Evolutionary conservation across 2,329 filamentous ascomycete genomes (phyloP), one percentile per base, ranked within the genome.

Genomic region (Rhytidhysteron rufulum): DNA sequence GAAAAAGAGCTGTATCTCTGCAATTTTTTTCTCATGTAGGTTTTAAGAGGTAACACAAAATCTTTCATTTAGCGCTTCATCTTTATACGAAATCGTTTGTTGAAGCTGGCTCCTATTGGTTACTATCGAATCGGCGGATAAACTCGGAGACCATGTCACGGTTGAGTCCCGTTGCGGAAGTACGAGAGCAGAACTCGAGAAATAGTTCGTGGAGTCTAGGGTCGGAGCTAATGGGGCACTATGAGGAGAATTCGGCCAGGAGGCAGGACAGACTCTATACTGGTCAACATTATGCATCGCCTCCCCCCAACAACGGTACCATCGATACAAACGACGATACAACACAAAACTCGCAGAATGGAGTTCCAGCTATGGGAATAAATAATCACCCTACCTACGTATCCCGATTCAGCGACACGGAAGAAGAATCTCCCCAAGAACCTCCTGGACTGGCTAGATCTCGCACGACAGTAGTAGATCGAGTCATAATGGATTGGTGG

Each of bases 401-500:
- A 33, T 34, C 11, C 21, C 7, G 24, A 13, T 7, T 13, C 24
- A 27, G 8, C 24, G 13, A 13, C 24, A 27, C 24, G 13, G 24
- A 27, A 27, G 24, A 13, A 27, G 24, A 27, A 27, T 27, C 24
- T 27, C 24, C 8, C 13, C 24, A 13, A 13, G 8, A 27, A 27
- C 27, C 27, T 8, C 29, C 43, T 9, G 36, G 17, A 17, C n/a
- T 48, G 4, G 7, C 39, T 25, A 43, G 44, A 24, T 40, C 43
- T 29, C 47, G 42, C 21, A 48, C 46, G n/a, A 44, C 42, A 2
- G 44, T 51, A 18, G 48, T 43, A 31, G 37, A 49, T 19, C 43
- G 45, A 0, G 35, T 53, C 33, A 31, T 51, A 9, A 50, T 42
- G 4, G 50, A 50, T 15, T 51, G 44, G 50, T 53, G 50, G 48